Percentiles rank a stretch among this genome's conserved stretches.
These are phyloP conservation scores for Priceomyces haplophilus DNA, from an alignment of 805 yeast genomes.

Conservation along the genomic window DNA sequence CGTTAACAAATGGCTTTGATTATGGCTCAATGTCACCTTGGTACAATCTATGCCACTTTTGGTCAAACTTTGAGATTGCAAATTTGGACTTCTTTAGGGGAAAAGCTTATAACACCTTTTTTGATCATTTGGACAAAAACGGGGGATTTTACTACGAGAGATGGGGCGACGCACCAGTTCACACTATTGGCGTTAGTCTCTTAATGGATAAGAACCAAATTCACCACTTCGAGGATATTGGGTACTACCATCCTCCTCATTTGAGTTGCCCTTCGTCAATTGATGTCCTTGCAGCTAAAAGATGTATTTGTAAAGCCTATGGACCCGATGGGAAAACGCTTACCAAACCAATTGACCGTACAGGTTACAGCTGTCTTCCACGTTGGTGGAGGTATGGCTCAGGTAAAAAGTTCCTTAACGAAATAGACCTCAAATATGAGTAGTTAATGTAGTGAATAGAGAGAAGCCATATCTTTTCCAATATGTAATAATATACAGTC, in stretches of 20 bases:
- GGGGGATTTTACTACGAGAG: slow-evolving; percentile 59
- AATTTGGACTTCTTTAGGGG: slow-evolving; percentile 50
- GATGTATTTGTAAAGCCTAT: slow-evolving; percentile 34
- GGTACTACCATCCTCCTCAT: slow-evolving; percentile 43
- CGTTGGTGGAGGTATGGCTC: slow-evolving; percentile 76
- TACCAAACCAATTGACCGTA: slow-evolving; percentile 37
- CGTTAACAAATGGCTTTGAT: slow-evolving; percentile 19
- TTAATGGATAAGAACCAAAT: slow-evolving; percentile 35
- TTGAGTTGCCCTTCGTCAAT: slow-evolving; percentile 38
- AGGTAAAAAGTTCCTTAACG: slow-evolving; percentile 56
- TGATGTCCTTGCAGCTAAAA: slow-evolving; percentile 31
- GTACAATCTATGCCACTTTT: slow-evolving; percentile 59
- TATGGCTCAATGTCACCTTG: slow-evolving; percentile 21
- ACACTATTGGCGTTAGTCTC: slow-evolving; percentile 34
- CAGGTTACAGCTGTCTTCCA: slow-evolving; percentile 60
- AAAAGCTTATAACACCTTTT: slow-evolving; percentile 43
- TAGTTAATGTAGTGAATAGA: neutral
- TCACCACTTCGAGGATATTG: slow-evolving; percentile 45
- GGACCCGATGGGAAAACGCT: slow-evolving; percentile 14
- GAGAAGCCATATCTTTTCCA: too few relatives aligned
- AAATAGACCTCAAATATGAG: slow-evolving; percentile 21
- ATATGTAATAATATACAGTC: neutral
- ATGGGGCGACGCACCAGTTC: slow-evolving; percentile 58
- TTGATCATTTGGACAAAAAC: slow-evolving; percentile 43
- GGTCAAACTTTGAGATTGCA: slow-evolving; percentile 63